phyloP scores from a whole-genome alignment of 345 rosid species.

The Bretschneidera sinensis region DNA sequence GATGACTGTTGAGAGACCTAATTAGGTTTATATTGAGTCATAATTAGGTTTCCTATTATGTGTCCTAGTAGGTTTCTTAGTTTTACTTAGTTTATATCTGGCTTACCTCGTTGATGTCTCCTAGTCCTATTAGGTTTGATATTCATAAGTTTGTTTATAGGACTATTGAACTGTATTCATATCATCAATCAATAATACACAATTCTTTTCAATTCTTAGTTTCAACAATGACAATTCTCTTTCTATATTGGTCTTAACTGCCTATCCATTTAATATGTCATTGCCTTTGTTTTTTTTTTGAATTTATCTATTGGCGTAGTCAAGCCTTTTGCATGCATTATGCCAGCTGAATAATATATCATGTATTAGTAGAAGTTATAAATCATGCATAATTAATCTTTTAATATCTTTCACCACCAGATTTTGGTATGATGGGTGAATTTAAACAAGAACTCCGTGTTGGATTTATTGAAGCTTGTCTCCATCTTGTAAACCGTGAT shows the following conservation, averaged over 20 bases:
- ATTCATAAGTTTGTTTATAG: too few relatives aligned
- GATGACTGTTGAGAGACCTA: too few relatives aligned
- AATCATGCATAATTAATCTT: constrained; percentile 25
- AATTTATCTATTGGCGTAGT: neutral
- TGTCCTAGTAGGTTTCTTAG: too few relatives aligned
- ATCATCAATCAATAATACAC: too few relatives aligned
- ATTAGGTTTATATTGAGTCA: too few relatives aligned
- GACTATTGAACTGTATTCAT: too few relatives aligned
- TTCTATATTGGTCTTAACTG: neutral
- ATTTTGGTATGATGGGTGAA: constrained; percentile 99
- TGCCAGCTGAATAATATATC: constrained; percentile 5
- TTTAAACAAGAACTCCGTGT: constrained; percentile 86
- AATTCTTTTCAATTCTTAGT: too few relatives aligned
- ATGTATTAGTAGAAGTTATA: constrained; percentile 8
- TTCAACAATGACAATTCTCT: neutral
- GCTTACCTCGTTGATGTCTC: too few relatives aligned
- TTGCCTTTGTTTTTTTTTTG: neutral
- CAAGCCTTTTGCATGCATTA: neutral
- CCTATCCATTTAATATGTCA: neutral
- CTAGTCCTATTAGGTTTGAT: too few relatives aligned
- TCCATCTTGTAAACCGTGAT: constrained; percentile 94
- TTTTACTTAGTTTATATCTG: too few relatives aligned
- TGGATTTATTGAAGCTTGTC: constrained; percentile 94
- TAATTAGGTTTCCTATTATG: too few relatives aligned
- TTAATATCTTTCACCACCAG: constrained; percentile 38